Evolutionary conservation across 2,329 filamentous ascomycete species (phyloP).

Genomic region (Aspergillus pseudoterreus): DNA sequence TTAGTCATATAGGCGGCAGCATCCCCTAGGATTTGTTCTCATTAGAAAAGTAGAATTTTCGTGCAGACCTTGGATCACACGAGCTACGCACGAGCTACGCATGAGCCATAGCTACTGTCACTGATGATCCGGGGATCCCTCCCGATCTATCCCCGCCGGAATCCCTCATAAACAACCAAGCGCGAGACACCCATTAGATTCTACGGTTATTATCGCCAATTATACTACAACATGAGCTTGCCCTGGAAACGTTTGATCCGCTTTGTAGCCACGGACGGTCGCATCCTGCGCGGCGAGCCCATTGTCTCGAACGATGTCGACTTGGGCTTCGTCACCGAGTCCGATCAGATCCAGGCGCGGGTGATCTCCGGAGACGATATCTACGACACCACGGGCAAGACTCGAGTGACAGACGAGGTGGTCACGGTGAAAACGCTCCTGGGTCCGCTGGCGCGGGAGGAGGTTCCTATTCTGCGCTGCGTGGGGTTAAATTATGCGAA

Average conservation of each 20-base stretch:
- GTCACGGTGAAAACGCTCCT: constrained; percentile 53
- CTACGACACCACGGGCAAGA: constrained; percentile 46
- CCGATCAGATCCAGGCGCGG: constrained; percentile 50
- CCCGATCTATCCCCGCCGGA: neutral
- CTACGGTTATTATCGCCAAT: neutral
- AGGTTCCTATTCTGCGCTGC: constrained; percentile 57
- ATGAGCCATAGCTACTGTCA: no score
- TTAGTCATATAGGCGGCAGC: no score
- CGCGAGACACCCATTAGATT: neutral
- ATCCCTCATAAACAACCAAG: neutral
- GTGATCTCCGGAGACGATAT: constrained; percentile 51
- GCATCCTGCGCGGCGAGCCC: constrained; percentile 51
- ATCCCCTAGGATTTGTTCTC: no score
- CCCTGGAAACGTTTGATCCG: constrained; percentile 54
- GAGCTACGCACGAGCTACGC: no score
- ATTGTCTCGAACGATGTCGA: constrained; percentile 44
- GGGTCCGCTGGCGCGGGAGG: constrained; percentile 47
- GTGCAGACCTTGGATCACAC: no score
- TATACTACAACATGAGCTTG: constrained; percentile 14
- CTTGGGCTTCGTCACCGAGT: constrained; percentile 46
- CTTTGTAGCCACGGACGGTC: constrained; percentile 51
- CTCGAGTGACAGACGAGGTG: constrained; percentile 52
- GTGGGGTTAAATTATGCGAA: constrained; percentile 60
- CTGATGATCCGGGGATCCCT: neutral
- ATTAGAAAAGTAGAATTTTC: no score